phyloP scores from a whole-genome alignment of 2,329 filamentous ascomycete species.

The Calonectria honghensis region DNA sequence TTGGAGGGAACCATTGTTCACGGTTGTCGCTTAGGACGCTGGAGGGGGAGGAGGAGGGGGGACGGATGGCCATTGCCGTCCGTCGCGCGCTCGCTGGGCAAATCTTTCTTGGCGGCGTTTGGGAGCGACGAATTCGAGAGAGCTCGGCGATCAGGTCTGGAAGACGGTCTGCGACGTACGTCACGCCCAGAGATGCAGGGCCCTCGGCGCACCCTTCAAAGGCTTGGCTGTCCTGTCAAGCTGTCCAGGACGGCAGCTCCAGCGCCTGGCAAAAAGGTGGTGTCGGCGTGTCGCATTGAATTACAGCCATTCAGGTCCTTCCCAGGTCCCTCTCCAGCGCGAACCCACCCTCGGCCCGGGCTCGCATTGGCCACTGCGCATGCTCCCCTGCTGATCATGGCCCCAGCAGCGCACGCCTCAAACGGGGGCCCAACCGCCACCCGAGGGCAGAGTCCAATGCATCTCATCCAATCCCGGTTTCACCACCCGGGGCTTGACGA shows the following conservation, averaged over 20 bases:
- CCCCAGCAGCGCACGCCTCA: constrained; percentile 26
- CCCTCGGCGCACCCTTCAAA: neutral
- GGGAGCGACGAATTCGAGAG: neutral
- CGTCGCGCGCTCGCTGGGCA: too few relatives aligned
- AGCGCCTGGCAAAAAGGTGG: constrained; percentile 3
- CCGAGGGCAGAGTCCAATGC: constrained; percentile 44
- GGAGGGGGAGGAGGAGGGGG: neutral
- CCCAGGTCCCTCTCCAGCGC: neutral
- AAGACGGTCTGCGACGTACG: constrained; percentile 9
- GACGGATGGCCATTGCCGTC: neutral
- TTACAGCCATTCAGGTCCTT: constrained; percentile 12
- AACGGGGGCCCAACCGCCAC: constrained; percentile 51
- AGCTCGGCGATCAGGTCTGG: neutral
- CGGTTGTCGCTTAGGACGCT: constrained; percentile 9
- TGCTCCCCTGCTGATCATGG: constrained; percentile 36
- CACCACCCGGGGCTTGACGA: constrained; percentile 35
- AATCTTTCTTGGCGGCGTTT: neutral
- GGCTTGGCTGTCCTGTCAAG: constrained; percentile 4
- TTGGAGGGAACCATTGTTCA: constrained; percentile 33
- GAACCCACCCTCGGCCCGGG: constrained; percentile 15
- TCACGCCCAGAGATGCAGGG: constrained; percentile 14
- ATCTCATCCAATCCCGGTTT: constrained; percentile 48
- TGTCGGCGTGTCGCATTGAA: neutral
- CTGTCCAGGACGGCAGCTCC: neutral
- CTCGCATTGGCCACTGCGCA: constrained; percentile 32